Evolutionary conservation across 202 grass and related monocot genomes (phyloP).

Genomic region (Setaria italica): DNA sequence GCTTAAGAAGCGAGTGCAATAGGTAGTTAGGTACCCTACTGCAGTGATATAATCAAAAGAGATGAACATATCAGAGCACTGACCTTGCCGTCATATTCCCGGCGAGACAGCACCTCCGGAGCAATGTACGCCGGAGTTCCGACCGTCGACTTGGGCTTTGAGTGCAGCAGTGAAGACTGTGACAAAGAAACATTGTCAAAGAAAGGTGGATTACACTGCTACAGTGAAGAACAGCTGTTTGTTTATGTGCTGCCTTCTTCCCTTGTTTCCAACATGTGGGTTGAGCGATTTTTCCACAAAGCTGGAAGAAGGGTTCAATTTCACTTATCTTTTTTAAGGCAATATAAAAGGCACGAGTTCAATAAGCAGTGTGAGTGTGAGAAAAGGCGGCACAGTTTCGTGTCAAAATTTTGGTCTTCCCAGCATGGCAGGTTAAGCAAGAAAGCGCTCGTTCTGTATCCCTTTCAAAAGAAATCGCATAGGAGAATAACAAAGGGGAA

Average conservation of each 20-base stretch:
- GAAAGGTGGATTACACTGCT: slow-evolving; percentile 4
- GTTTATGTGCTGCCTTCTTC: background rate
- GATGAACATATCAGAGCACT: slow-evolving; percentile 37
- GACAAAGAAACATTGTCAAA: slow-evolving; percentile 41
- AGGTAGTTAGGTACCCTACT: background rate
- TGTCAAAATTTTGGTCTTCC: slow-evolving; percentile 59
- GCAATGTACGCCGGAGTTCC: slow-evolving; percentile 95
- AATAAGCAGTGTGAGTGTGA: slow-evolving; percentile 21
- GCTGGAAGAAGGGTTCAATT: background rate
- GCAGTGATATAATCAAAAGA: background rate
- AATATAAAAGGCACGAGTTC: slow-evolving; percentile 38
- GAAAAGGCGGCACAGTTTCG: slow-evolving; percentile 42
- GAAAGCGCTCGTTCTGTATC: slow-evolving; percentile 11
- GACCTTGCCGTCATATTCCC: slow-evolving; percentile 95
- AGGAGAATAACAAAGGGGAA: background rate
- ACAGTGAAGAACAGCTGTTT: background rate
- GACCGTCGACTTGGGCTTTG: slow-evolving; percentile 90
- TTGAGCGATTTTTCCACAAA: slow-evolving; percentile 11
- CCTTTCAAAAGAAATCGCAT: slow-evolving; percentile 16
- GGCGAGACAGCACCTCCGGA: slow-evolving; percentile 76
- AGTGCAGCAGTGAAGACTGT: slow-evolving; percentile 85
- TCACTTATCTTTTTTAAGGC: background rate
- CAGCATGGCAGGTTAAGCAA: slow-evolving; percentile 36
- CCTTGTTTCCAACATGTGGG: background rate
- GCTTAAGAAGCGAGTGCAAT: background rate